Evolutionary conservation across 2,329 filamentous ascomycete genomes (phyloP), one percentile per base, ranked within the genome.

Genomic region (Arthrobotrys iridis): DNA sequence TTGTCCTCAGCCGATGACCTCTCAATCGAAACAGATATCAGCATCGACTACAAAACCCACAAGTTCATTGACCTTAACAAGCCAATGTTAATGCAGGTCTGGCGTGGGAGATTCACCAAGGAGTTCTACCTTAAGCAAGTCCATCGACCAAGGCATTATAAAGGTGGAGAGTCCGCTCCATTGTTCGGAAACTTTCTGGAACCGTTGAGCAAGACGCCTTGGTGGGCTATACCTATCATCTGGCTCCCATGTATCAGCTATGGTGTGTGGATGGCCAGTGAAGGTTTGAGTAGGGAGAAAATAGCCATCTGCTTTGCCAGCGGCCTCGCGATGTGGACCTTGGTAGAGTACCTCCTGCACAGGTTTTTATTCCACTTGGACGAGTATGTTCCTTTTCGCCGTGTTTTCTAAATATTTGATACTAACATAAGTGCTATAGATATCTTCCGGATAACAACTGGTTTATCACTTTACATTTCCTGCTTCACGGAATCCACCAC

Each of bases 111-210:
- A 28, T 99, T 98, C 84, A 88, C 85, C 82, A 99, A 97, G 82
- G 88, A 92, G n/a, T 99, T 99, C 81, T 99, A 99, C 81, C 87
- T 99, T 22, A 90, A 97, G 79, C 95, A 99, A 82, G 92, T 99
- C 60, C 95, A 99, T 82, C 90, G 95, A 46, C 95, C 95, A 15
- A 89, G 95, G 72, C 94, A 99, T 82, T 99, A 98, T 86, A 96
- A 90, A 81, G 94, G 94, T 78, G 95, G 95, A 71, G 89, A 89
- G 77, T 97, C 93, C 4, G 95, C 95, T 37, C 95, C 95, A 18
- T 84, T 99, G 22, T 99, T 99, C 83, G 95, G 95, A 74, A 98
- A 99, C 84, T 96, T 99, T 82, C 85, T 99, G n/a, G 95, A 99
- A 84, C 95, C 95, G n/a, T 84, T 99, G 72, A 93, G 90, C 82